Base-by-base conservation (phyloP, 768 basidiomycete genomes). In the Rubroboletus satanas region DNA sequence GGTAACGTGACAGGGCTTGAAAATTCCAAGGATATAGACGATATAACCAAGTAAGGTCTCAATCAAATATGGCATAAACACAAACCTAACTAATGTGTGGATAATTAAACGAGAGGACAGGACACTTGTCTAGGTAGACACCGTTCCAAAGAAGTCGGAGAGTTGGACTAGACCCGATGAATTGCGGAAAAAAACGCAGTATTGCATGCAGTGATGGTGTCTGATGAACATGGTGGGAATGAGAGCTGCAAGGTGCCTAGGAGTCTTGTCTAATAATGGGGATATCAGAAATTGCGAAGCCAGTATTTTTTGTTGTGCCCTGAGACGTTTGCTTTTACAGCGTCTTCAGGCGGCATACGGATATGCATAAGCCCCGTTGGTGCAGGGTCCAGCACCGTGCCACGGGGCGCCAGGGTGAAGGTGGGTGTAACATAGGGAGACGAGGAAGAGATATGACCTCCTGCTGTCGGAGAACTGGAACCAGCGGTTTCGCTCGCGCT, bases 361-460 rank as follows among this genome's bases (percentile, higher is more conserved):
- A 71, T 29, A 41, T 7, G 9, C 29, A 50, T 8, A 37, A 59
- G 48, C 26, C 47, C 23, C 2, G 58, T 38, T 26, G 66, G 64
- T 9, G 66, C 60, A 18, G 69, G 54, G 10, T 58, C 60, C 31
- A 66, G 59, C 5, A 62, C 45, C 17, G 26, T 12, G 33, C 57
- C 53, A 52, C 78, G 78, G 45, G 75, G 73, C 28, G 73, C 78
- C 52, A 87, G 73, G 5, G 85, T 87, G 63, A 76, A 71, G 9
- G 87, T 88, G 12, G 87, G 86, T 7, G 77, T 75, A 35, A 88
- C 84, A 60, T 79, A 76, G 21, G 65, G 63, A 21, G 69, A 63
- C 45, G 62, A 66, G 46, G 67, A 63, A 18, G 62, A 61, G 7
- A 59, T 48, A 33, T 54, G 58, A 26, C 45, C 53, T 15, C 51